A percentile compares a stretch with the other conserved stretches of the same genome.
Conservation (phyloP, 305 asterid species). For the Plantago lanceolata region DNA sequence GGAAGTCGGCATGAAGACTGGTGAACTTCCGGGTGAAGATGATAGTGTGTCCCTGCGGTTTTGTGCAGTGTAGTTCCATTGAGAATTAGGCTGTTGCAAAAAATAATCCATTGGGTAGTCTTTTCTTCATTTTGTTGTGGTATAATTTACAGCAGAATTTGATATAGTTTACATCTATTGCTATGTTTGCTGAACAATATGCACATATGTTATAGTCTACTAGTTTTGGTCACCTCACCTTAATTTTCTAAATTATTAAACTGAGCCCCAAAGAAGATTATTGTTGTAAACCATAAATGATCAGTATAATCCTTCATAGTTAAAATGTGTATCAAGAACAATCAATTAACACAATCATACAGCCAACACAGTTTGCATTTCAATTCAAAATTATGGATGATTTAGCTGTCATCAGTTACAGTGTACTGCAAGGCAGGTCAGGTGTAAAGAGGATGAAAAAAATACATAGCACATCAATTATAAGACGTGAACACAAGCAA, state of each 20-base stretch:
- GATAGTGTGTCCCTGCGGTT: background rate
- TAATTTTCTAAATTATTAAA: too few relatives aligned
- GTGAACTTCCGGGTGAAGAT: background rate
- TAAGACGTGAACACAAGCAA: background rate
- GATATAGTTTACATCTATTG: background rate
- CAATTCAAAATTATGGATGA: background rate
- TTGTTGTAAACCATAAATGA: background rate
- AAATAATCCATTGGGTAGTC: background rate
- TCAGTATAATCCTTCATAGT: too few relatives aligned
- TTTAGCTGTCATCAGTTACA: background rate
- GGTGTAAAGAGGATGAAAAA: background rate
- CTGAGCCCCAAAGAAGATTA: background rate
- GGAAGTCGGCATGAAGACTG: background rate
- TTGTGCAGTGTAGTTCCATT: slow-evolving; percentile 13
- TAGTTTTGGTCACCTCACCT: background rate
- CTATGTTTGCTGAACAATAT: background rate
- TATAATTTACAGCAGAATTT: background rate
- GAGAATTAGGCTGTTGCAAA: slow-evolving; percentile 10
- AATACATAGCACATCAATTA: background rate
- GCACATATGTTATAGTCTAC: background rate
- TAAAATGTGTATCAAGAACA: too few relatives aligned
- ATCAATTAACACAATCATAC: too few relatives aligned
- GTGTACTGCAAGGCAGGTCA: background rate
- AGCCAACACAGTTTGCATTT: background rate
- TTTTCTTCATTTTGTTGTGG: slow-evolving; percentile 1